A percentile compares a stretch with the other conserved stretches of the same genome.
These are phyloP conservation scores for Proliferodiscus dingleyae DNA, from an alignment of 2,329 filamentous ascomycete genomes.

Conservation along the genomic window DNA sequence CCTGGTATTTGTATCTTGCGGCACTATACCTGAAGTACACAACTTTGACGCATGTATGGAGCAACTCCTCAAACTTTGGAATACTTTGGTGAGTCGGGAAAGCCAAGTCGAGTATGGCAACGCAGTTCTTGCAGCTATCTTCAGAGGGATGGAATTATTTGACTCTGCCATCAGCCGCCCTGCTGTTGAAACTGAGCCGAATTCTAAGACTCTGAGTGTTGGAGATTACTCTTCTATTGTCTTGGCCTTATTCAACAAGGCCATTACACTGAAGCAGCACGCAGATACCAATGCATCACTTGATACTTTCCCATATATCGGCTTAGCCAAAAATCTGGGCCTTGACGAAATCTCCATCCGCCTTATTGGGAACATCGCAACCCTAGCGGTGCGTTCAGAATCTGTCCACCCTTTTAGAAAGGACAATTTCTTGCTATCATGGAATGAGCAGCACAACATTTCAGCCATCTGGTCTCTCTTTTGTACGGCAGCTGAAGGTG, in stretches of 20 bases:
- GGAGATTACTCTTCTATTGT: background rate
- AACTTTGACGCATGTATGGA: constrained; percentile 21
- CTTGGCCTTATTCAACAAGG: background rate
- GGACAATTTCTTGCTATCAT: constrained; percentile 17
- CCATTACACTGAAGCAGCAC: background rate
- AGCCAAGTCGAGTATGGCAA: constrained; percentile 20
- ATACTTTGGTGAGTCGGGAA: constrained; percentile 8
- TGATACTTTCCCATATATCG: no score
- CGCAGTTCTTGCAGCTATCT: constrained; percentile 22
- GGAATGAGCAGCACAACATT: constrained; percentile 2
- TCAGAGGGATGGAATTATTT: constrained; percentile 20
- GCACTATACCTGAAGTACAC: constrained; percentile 4
- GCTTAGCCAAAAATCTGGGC: no score
- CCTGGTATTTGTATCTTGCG: constrained; percentile 22
- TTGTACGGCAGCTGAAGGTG: constrained; percentile 8
- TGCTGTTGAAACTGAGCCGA: background rate
- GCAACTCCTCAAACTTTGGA: constrained; percentile 17
- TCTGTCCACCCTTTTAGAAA: constrained; percentile 6
- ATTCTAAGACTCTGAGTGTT: background rate
- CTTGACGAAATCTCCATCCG: constrained; percentile 14
- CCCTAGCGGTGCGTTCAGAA: constrained; percentile 17
- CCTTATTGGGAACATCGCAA: constrained; percentile 21
- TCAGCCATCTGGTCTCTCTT: constrained; percentile 16
- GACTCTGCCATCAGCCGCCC: constrained; percentile 12
- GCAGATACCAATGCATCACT: constrained; percentile 3